Evolutionary conservation across 2,329 filamentous ascomycete species (phyloP).

Genomic region (Botrytis byssoidea): DNA sequence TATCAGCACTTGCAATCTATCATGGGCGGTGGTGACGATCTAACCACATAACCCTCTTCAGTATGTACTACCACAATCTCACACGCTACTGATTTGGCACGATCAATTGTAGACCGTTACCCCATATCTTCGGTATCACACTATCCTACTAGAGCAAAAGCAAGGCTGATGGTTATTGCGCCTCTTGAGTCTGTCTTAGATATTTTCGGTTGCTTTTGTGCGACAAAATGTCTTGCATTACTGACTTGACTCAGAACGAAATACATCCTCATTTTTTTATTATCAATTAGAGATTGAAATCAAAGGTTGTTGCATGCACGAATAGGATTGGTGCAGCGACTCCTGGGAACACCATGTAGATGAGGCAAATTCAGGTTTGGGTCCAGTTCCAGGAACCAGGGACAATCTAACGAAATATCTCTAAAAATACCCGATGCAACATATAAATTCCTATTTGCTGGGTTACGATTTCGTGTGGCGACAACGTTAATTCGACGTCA

Average conservation of each 20-base stretch:
- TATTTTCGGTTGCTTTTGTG: slow-evolving; percentile 17
- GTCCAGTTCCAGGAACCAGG: slow-evolving; percentile 5
- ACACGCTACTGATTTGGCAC: not conserved
- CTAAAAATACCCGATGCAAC: slow-evolving; percentile 3
- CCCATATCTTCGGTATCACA: not conserved
- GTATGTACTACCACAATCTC: not conserved
- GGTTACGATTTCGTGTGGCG: not conserved
- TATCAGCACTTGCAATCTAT: not conserved
- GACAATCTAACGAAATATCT: not conserved
- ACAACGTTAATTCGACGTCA: slow-evolving; percentile 8
- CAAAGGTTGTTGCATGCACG: not conserved
- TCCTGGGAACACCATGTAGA: not conserved
- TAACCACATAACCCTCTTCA: not conserved
- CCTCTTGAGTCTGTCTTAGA: not conserved
- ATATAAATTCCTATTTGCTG: not conserved
- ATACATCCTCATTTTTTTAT: not conserved
- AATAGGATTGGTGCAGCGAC: not conserved
- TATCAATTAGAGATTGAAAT: not conserved
- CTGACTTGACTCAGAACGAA: not conserved
- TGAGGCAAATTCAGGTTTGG: not conserved
- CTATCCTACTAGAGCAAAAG: slow-evolving; percentile 10
- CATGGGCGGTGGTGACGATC: not conserved
- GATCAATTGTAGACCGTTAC: not conserved
- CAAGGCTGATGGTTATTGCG: slow-evolving; percentile 19
- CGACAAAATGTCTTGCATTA: not conserved